Evolutionary conservation across 495 filamentous ascomycete genomes (phyloP).

Genomic region (Penicillium atrosanguineum): DNA sequence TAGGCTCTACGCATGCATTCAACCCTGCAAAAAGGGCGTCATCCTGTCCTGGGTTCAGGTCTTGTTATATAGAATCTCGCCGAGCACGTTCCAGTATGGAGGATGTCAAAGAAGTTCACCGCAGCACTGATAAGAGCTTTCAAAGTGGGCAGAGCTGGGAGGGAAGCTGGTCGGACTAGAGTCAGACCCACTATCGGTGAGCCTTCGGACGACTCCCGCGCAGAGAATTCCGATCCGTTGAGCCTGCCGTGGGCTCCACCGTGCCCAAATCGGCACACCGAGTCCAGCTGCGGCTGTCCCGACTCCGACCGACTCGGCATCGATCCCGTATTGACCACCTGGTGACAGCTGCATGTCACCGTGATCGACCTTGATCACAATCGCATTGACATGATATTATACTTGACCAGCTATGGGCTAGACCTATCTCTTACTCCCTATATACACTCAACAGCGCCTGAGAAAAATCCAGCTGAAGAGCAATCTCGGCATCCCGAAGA

Average conservation of each 20-base stretch:
- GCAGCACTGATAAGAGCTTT: constrained; percentile 15
- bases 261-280: constrained; percentile 29
- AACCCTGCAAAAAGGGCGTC: neutral
- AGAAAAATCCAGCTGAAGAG: neutral
- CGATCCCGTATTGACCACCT: constrained; percentile 2
- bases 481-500: constrained; percentile 22
- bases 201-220: constrained; percentile 23
- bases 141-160: constrained; percentile 1
- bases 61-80: constrained; percentile 14
- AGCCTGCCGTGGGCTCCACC: constrained; percentile 14
- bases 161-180: neutral
- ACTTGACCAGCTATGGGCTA: neutral
- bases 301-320: constrained; percentile 26
- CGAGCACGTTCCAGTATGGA: neutral
- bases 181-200: constrained; percentile 23
- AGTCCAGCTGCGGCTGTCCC: constrained; percentile 16
- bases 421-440: neutral
- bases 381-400: too few species aligned
- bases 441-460: too few species aligned
- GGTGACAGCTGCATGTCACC: neutral
- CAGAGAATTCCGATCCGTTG: constrained; percentile 23
- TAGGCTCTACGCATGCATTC: neutral
- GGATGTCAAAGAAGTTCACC: neutral
- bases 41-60: neutral
- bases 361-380: neutral